Percentiles rank a stretch among this genome's conserved stretches.
These are phyloP conservation scores for Viola pubescens DNA, from an alignment of 441 rosid species.

Conservation along the genomic window DNA sequence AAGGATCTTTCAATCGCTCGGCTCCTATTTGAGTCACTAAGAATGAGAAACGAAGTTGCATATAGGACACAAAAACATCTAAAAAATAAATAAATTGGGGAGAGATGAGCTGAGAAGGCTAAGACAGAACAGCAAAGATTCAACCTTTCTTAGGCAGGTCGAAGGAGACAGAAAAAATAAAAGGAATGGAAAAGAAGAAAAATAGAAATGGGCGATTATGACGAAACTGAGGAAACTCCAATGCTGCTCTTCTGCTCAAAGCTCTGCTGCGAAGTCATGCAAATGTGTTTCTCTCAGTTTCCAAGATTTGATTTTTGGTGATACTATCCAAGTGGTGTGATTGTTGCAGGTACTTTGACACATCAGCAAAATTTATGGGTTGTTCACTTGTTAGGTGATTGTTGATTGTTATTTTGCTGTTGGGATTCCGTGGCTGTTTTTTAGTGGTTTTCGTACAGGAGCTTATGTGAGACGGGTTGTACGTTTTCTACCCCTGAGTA, in stretches of 20 bases:
- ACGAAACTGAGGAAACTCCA: slow-evolving; percentile 43
- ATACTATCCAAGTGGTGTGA: slow-evolving; percentile 1
- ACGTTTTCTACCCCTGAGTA: too few relatives aligned
- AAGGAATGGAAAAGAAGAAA: not conserved
- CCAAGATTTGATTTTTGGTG: slow-evolving; percentile 15
- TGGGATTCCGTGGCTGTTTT: too few relatives aligned
- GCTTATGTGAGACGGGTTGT: too few relatives aligned
- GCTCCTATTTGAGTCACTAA: slow-evolving; percentile 8
- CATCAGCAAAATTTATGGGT: too few relatives aligned
- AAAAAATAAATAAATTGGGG: not conserved
- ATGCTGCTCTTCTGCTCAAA: slow-evolving; percentile 15
- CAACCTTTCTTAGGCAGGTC: slow-evolving; percentile 30
- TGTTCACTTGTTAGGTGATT: too few relatives aligned
- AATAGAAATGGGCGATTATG: slow-evolving; percentile 30
- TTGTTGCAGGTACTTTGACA: not conserved
- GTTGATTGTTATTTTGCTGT: too few relatives aligned
- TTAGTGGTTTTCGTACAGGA: too few relatives aligned
- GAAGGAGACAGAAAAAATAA: slow-evolving; percentile 16
- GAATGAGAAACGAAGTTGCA: slow-evolving; percentile 2
- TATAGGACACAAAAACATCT: not conserved
- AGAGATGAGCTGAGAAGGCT: slow-evolving; percentile 2
- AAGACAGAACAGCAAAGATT: slow-evolving; percentile 2
- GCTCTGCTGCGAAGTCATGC: not conserved
- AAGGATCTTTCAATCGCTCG: slow-evolving; percentile 21
- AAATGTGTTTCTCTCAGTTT: slow-evolving; percentile 1